Evolutionary conservation across 257 asterid species (phyloP), one percentile per base, ranked within the genome.

Genomic region (Primulina huaijiensis): DNA sequence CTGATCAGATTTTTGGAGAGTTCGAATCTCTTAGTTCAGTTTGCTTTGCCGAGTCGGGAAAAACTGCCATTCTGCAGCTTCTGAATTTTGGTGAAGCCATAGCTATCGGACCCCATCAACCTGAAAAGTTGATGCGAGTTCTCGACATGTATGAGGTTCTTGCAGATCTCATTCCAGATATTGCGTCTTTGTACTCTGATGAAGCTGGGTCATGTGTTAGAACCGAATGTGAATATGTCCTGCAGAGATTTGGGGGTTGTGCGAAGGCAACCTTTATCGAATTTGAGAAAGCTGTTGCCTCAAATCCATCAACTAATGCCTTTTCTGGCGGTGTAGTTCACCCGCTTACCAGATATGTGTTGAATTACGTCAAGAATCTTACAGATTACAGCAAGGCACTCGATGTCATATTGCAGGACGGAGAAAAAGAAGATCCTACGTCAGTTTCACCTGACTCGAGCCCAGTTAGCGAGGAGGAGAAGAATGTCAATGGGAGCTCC

Each of bases 131-230:
- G 83, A 81, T 89, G 31, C 82, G 96, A 75, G 80, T 93, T 69
- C 96, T 93, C 11, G 92, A 89, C 80, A 87, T 89, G 97, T 86
- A 89, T 19, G 97, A 93, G 81, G 91, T 87, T 50, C 92, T 90
- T 2, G 88, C 82, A 0, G 96, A 83, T 34, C 95, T 93, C 50
- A 76, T 78, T 31, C 87, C 95, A 0, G 96, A 90, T 34, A 75
- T 93, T 5, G 72, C 64, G 2, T 53, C 86, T 11, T 27, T 89
- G 27, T 93, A 87, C 71, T 57, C 77, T 0, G 87, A 82, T 35
- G 96, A 83, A 60, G 72, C 77, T 0, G 96, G 87, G 4, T 76
- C 82, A 1, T 72, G 82, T 6, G 78, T 89, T 52, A 62, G 83
- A 76, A 70, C 59, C 16, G 97, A 93, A 73, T 84, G 88, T 82